Percentiles rank a stretch among this genome's conserved stretches.
Evolutionary conservation across 305 asterid genomes (phyloP).

Genomic region (Withania somnifera): DNA sequence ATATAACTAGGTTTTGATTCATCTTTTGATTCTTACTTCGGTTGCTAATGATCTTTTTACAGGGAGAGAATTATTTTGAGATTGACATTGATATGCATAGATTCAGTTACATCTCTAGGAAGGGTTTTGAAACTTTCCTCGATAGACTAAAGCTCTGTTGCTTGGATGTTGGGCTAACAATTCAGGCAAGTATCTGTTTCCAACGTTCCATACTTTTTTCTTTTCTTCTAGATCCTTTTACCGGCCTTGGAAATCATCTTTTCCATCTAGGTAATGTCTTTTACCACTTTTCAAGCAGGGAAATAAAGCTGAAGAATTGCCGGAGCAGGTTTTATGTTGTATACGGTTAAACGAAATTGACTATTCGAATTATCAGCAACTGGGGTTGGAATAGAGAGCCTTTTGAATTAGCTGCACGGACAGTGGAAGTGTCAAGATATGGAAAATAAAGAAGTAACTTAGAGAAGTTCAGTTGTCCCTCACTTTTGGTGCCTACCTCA

Average conservation of each 20-base stretch:
- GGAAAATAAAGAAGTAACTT: constrained; percentile 21
- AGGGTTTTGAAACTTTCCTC: constrained; percentile 78
- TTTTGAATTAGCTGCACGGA: constrained; percentile 22
- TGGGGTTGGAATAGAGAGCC: constrained; percentile 30
- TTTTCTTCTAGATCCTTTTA: neutral
- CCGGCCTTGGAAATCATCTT: neutral
- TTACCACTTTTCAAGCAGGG: constrained; percentile 41
- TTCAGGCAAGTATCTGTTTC: constrained; percentile 60
- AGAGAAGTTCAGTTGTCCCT: neutral
- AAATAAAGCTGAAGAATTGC: constrained; percentile 88
- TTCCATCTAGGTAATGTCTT: neutral
- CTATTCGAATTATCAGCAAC: constrained; percentile 67
- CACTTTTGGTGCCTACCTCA: neutral
- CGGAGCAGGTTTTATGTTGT: constrained; percentile 90
- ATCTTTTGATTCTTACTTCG: neutral
- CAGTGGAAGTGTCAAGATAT: constrained; percentile 24
- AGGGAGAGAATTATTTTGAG: constrained; percentile 90
- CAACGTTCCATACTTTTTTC: neutral
- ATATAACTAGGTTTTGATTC: neutral
- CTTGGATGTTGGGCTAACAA: constrained; percentile 88
- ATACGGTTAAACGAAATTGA: constrained; percentile 74
- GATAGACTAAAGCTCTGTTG: constrained; percentile 77
- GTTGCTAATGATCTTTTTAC: constrained; percentile 12
- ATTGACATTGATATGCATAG: constrained; percentile 97
- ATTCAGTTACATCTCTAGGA: constrained; percentile 90